Base-by-base conservation (phyloP, 176 grass and related monocot genomes). In the Eremochloa ophiuroides region DNA sequence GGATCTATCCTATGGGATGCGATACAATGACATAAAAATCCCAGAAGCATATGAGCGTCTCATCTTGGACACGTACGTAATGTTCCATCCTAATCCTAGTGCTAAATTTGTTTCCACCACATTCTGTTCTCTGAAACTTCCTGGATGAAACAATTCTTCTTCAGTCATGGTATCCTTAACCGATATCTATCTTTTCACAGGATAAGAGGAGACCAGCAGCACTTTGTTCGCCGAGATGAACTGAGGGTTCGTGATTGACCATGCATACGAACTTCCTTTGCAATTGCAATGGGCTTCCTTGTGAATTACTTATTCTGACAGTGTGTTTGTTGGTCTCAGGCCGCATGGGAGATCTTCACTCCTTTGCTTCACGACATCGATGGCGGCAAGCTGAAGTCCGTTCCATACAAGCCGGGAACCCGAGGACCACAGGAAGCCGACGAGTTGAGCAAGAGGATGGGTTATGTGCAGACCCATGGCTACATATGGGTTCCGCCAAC, bases 21-120 rank as follows among this genome's bases (percentile, higher is more conserved):
- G 96, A 10, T 99, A 95, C 87, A 88, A 93, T 88, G 85, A 91
- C 8, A 83, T 91, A 66, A 78, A 77, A 59, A 95, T 99, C 56
- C 96, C 96, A 75, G 93, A 99, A 81, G 96, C 96, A 12, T 99
- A 99, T 66, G 96, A 99, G 80, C 96, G 96, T 30, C 90, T 99
- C 31, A 95, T 99, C 76, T 75, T 99, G 80, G 96, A 99, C 65
- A 99, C 93, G 96, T 93, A 93, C 14, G 84, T 73, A 40, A 33
- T 35, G 47, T 8, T 80, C 56, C 62, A 31, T 55, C 60, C 39
- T 72, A 67, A 5, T 35, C 34, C 39, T 72, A 67, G 25, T 42
- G 37, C 66, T 64, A 58, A 42, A 73, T 88, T 55, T 46, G 26
- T 72, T 73, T 48, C 8, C 13, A 16, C 5, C 18, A 33, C 50